Evolutionary conservation across 2,329 filamentous ascomycete species (phyloP), one percentile per base, ranked within the genome.

Genomic region (Cucurbitaria berberidis): DNA sequence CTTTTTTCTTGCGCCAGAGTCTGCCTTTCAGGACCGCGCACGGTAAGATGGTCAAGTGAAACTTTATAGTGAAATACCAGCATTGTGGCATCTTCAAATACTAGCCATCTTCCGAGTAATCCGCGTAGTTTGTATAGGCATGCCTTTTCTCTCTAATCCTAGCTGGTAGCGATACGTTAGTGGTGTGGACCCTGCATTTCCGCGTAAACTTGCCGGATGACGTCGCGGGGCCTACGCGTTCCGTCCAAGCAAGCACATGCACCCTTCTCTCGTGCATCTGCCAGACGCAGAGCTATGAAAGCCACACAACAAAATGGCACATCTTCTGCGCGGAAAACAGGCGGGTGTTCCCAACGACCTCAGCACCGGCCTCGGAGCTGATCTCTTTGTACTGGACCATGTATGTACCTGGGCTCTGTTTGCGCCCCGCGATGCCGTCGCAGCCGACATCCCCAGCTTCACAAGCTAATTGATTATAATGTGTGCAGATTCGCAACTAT

Each of bases 301-400:
- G 56, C 58, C 53, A 45, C 57, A 45, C 56, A 35, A 48, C 68
- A 67, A 51, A 51, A 97, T 97, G 93, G 87, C 93, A 49, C 86
- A 89, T 67, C 93, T 98, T 73, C 80, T 99, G 59, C 84, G 95
- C 73, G 89, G 90, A 66, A 97, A 96, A 82, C 95, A 98, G 82
- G 86, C 91, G 51, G 95, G 95, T 69, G 89, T 99, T 66, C 89
- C 92, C 73, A 90, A 89, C 77, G 95, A 98, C 78, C 84, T 99
- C 62, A 96, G 93, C 46, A 87, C 87, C 16, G 89, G 88, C 62
- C 86, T 98, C 59, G 82, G 86, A 16, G 84, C 91, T 32, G 89
- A 91, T 57, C 79, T 90, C 13, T 96, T 98, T 73, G 81, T 85
- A 53, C 85, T 93, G 21, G 92, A 97, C 72, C 91, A 96, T 76